Conservation (phyloP, 2,329 filamentous ascomycete species). For the Ceratocystis huliohia region DNA sequence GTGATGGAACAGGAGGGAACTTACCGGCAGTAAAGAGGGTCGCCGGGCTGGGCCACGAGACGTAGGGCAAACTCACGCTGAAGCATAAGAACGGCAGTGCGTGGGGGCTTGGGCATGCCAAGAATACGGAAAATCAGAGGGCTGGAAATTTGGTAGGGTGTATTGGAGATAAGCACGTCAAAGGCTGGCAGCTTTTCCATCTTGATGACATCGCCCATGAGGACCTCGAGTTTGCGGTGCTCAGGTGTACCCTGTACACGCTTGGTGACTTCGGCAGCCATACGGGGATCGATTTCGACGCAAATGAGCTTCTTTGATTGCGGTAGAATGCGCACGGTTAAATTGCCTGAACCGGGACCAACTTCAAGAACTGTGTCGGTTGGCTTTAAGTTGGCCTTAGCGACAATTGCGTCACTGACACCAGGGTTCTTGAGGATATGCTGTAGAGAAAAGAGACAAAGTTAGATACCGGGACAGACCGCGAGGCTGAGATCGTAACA, state of each 20-base stretch:
- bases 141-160: conserved; percentile 68
- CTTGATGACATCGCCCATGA: conserved; percentile 86
- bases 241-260: conserved; percentile 81
- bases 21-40: conserved; percentile 68
- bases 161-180: conserved; percentile 66
- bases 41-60: conserved; percentile 74
- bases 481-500: not conserved
- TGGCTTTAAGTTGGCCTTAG: conserved; percentile 78
- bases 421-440: conserved; percentile 91
- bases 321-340: conserved; percentile 81
- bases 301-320: conserved; percentile 70
- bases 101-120: conserved; percentile 64
- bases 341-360: conserved; percentile 75
- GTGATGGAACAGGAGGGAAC: not conserved
- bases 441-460: conserved; percentile 28
- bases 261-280: conserved; percentile 91
- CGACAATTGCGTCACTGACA: conserved; percentile 57
- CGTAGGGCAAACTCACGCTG: conserved; percentile 90
- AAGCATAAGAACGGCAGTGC: conserved; percentile 85
- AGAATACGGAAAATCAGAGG: conserved; percentile 87
- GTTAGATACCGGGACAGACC: not conserved
- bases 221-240: conserved; percentile 71
- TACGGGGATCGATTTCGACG: conserved; percentile 87
- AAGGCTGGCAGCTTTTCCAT: conserved; percentile 61
- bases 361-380: conserved; percentile 86